Base-by-base conservation (phyloP, 768 basidiomycete species). In the Auriscalpium microsporum region DNA sequence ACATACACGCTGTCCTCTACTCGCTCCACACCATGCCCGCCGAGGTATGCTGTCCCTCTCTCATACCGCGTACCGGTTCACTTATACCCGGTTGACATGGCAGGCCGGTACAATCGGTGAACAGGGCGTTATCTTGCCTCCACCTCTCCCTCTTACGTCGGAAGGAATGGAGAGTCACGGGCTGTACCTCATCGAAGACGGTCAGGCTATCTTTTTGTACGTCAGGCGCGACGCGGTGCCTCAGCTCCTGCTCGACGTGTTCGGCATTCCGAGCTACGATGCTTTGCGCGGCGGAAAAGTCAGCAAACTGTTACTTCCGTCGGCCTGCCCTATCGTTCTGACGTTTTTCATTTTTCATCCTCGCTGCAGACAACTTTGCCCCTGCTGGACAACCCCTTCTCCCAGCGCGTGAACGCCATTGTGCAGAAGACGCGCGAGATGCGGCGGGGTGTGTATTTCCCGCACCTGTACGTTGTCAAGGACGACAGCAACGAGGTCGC, bases 161-260 rank as follows among this genome's bases (percentile, higher is more conserved):
- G 95, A 98, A 70, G 79, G 93, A 38, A 75, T 99, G 52, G 94
- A 97, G 70, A 78, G 94, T 49, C 94, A 98, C 64, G 96, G 96
- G 56, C 76, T 99, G 54, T 97, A 87, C 82, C 71, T 99, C 59
- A 96, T 99, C 62, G 96, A 98, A 70, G 95, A 98, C 68, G 90
- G 90, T 1, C 96, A 98, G 70, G 94, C 90, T 19, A 90, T 99
- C 66, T 98, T 99, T 83, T 76, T 98, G 48, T 98, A 92, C 87
- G 83, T 99, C 50, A 96, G 96, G n/a, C 84, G 94, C 33, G 95
- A 98, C 68, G 93, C 96, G 8, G 93, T 98, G 17, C 91, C 94
- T 10, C 89, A 94, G 66, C 81, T 98, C 49, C 74, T 98, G 57
- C 77, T 86, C 77, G 96, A 99, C 65, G 94, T 97, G 16, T 98